phyloP scores from a whole-genome alignment of 306 rosid genomes.

The Geum urbanum region DNA sequence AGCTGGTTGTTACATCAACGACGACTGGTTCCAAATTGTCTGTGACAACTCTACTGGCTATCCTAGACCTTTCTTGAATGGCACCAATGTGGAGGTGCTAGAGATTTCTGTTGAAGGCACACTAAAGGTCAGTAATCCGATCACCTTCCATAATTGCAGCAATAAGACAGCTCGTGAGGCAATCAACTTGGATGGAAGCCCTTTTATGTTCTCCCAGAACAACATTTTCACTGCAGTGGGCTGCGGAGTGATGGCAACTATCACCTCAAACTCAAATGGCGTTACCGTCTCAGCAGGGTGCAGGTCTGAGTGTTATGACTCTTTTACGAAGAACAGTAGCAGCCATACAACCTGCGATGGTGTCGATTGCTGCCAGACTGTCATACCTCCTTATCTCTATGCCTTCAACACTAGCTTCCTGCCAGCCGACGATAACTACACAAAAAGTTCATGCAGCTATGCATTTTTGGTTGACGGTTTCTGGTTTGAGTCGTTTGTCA shows the following conservation, averaged over 20 bases:
- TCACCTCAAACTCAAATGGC: background rate
- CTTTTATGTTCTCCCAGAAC: background rate
- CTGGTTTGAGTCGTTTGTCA: background rate
- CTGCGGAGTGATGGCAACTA: background rate
- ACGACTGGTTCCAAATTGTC: slow-evolving; percentile 32
- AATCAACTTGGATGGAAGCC: slow-evolving; percentile 5
- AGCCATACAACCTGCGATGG: background rate
- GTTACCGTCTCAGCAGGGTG: background rate
- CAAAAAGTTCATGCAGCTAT: background rate
- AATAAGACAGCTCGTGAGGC: background rate
- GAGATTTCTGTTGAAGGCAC: background rate
- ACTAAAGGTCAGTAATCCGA: slow-evolving; percentile 17
- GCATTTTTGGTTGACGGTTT: background rate
- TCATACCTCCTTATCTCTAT: background rate
- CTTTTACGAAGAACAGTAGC: background rate
- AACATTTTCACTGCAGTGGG: background rate
- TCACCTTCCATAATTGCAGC: slow-evolving; percentile 17
- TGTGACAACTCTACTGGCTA: slow-evolving; percentile 16
- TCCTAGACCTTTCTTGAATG: slow-evolving; percentile 15
- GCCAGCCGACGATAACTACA: too few species aligned
- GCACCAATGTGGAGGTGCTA: slow-evolving; percentile 10
- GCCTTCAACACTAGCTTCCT: background rate
- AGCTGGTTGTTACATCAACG: slow-evolving; percentile 5
- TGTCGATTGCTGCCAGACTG: slow-evolving; percentile 10
- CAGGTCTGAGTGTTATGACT: background rate